Conservation (phyloP, 1,284 basidiomycete genomes). For the Ceratorhiza oryzae-sativae region DNA sequence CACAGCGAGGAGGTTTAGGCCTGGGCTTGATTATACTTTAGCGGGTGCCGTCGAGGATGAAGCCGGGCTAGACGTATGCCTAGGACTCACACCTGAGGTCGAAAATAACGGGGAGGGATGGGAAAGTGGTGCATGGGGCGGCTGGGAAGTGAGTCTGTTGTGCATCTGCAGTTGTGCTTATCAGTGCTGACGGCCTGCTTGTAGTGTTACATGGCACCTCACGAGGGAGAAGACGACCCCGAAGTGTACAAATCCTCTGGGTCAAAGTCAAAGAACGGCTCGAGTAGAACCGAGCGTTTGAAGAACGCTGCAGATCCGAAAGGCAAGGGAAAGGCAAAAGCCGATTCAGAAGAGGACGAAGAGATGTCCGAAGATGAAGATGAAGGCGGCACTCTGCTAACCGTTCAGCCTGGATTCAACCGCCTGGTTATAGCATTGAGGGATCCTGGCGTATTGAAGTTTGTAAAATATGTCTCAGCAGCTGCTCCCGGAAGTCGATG, state of each 20-base stretch:
- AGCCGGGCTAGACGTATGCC: slow-evolving; percentile 83
- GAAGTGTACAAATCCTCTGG: slow-evolving; percentile 81
- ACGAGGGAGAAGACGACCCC: slow-evolving; percentile 92
- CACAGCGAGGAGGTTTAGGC: slow-evolving; percentile 87
- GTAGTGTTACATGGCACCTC: slow-evolving; percentile 92
- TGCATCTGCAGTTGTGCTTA: slow-evolving; percentile 4
- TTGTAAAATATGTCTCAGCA: slow-evolving; percentile 93
- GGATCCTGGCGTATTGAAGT: slow-evolving; percentile 92
- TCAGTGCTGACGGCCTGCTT: neutral
- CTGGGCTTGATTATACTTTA: slow-evolving; percentile 94
- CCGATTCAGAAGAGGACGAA: slow-evolving; percentile 50
- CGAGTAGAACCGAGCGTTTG: slow-evolving; percentile 6
- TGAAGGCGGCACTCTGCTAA: slow-evolving; percentile 86
- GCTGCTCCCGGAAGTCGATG: slow-evolving; percentile 86
- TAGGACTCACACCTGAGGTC: slow-evolving; percentile 82
- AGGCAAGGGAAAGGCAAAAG: slow-evolving; percentile 41
- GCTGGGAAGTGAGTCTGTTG: slow-evolving; percentile 78
- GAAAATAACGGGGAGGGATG: slow-evolving; percentile 57
- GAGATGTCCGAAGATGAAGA: slow-evolving; percentile 61
- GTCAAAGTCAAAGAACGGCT: slow-evolving; percentile 45
- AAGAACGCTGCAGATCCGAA: slow-evolving; percentile 35
- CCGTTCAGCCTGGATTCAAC: slow-evolving; percentile 91
- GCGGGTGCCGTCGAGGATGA: slow-evolving; percentile 88
- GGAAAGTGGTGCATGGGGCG: slow-evolving; percentile 84
- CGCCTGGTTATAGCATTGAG: slow-evolving; percentile 87